Evolutionary conservation across 805 yeast species (phyloP).

Genomic region (Pichia cephalocereana): DNA sequence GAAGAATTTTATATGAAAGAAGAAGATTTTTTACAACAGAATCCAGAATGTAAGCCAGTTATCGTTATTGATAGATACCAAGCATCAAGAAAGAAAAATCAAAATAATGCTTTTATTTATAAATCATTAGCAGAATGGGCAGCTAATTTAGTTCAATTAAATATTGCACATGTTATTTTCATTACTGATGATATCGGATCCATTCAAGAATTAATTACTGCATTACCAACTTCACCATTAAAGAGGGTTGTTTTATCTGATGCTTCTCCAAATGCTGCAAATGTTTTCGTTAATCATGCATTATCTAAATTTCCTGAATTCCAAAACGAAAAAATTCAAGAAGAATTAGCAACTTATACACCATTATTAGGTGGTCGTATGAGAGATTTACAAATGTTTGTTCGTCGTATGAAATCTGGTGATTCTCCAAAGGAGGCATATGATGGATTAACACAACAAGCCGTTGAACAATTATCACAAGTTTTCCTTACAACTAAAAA

Average conservation of each 20-base stretch:
- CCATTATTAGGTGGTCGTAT: constrained; percentile 89
- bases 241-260: constrained; percentile 68
- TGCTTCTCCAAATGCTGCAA: constrained; percentile 66
- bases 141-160: constrained; percentile 60
- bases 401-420: constrained; percentile 80
- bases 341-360: constrained; percentile 45
- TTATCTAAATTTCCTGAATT: constrained; percentile 18
- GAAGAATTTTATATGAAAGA: constrained; percentile 37
- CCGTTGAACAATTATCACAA: constrained; percentile 82
- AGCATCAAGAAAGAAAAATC: constrained; percentile 44
- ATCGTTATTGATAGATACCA: constrained; percentile 71
- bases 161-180: constrained; percentile 83
- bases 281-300: constrained; percentile 55
- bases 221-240: constrained; percentile 83
- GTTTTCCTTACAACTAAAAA: constrained; percentile 43
- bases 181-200: constrained; percentile 81
- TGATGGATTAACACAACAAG: constrained; percentile 69
- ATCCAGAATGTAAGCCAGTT: constrained; percentile 80
- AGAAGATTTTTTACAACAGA: constrained; percentile 75
- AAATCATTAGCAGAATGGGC: constrained; percentile 85
- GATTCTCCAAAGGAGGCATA: constrained; percentile 74
- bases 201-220: constrained; percentile 52
- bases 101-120: constrained; percentile 55
- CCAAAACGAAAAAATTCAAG: constrained; percentile 18
- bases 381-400: constrained; percentile 86